Conservation (phyloP, 305 asterid species). For the Rubia peregrina region DNA sequence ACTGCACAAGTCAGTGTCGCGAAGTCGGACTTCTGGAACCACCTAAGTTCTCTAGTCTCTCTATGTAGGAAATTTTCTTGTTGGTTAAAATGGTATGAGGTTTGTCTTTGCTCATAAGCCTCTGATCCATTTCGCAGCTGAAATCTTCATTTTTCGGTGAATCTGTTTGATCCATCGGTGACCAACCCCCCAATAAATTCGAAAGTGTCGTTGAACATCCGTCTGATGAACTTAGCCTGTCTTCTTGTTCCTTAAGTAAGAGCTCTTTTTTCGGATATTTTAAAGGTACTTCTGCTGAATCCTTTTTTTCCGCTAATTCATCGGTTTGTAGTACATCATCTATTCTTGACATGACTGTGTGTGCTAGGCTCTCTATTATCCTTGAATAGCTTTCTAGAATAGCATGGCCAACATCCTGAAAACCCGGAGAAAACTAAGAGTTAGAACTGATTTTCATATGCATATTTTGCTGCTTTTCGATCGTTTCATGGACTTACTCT, state of each 20-base stretch:
- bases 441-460: not conserved
- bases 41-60: slow-evolving; percentile 52
- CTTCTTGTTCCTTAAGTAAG: slow-evolving; percentile 33
- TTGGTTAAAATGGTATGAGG: slow-evolving; percentile 31
- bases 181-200: slow-evolving; percentile 61
- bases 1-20: slow-evolving; percentile 37
- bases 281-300: slow-evolving; percentile 22
- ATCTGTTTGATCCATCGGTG: slow-evolving; percentile 31
- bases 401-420: slow-evolving; percentile 88
- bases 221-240: slow-evolving; percentile 25
- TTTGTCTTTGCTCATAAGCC: slow-evolving; percentile 19
- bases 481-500: slow-evolving; percentile 29
- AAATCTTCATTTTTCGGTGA: slow-evolving; percentile 22
- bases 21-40: slow-evolving; percentile 66
- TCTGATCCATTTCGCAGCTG: slow-evolving; percentile 16
- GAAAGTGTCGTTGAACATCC: slow-evolving; percentile 40
- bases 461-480: not conserved
- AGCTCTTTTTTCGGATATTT: slow-evolving; percentile 14
- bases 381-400: slow-evolving; percentile 91
- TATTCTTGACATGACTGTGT: slow-evolving; percentile 65
- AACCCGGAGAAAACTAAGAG: not conserved
- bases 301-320: slow-evolving; percentile 28
- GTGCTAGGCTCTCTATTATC: slow-evolving; percentile 80
- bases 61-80: slow-evolving; percentile 48
- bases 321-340: slow-evolving; percentile 76